phyloP scores from a whole-genome alignment of 305 asterid genomes.

The Fraxinus latifolia region DNA sequence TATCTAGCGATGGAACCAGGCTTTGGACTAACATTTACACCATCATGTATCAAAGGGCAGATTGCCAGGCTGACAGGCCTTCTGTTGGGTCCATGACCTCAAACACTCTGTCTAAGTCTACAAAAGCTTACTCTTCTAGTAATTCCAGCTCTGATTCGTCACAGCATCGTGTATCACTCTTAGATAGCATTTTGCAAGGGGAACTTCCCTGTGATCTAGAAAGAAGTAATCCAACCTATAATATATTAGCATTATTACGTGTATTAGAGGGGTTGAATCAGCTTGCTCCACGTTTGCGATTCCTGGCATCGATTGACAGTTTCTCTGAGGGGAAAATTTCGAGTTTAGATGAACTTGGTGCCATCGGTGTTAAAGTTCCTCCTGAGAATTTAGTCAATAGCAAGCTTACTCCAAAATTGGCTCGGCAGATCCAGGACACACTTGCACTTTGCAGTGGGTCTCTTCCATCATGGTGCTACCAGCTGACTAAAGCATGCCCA shows the following conservation, averaged over 20 bases:
- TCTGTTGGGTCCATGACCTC: slow-evolving; percentile 53
- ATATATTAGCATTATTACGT: slow-evolving; percentile 81
- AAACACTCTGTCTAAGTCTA: slow-evolving; percentile 47
- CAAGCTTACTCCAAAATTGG: slow-evolving; percentile 92
- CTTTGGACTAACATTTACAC: slow-evolving; percentile 88
- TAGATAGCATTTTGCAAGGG: slow-evolving; percentile 92
- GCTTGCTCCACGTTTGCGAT: slow-evolving; percentile 79
- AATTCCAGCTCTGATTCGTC: slow-evolving; percentile 42
- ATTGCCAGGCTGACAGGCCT: slow-evolving; percentile 57
- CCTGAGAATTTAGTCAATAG: slow-evolving; percentile 66
- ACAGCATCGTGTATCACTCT: slow-evolving; percentile 51
- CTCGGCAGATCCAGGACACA: slow-evolving; percentile 93
- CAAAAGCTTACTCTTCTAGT: slow-evolving; percentile 54
- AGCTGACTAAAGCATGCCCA: slow-evolving; percentile 92
- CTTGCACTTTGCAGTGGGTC: slow-evolving; percentile 97
- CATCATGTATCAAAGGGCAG: slow-evolving; percentile 81
- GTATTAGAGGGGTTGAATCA: slow-evolving; percentile 92
- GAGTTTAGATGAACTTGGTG: slow-evolving; percentile 50
- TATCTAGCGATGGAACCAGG: slow-evolving; percentile 86
- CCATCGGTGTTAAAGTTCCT: slow-evolving; percentile 51
- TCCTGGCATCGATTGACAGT: slow-evolving; percentile 53
- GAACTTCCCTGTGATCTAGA: slow-evolving; percentile 95
- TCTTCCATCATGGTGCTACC: slow-evolving; percentile 98
- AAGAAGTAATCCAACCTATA: slow-evolving; percentile 78
- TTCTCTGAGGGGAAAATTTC: slow-evolving; percentile 73